These are phyloP conservation scores for Seiridium unicorne DNA, from an alignment of 2,329 filamentous ascomycete species.

Conservation along the genomic window DNA sequence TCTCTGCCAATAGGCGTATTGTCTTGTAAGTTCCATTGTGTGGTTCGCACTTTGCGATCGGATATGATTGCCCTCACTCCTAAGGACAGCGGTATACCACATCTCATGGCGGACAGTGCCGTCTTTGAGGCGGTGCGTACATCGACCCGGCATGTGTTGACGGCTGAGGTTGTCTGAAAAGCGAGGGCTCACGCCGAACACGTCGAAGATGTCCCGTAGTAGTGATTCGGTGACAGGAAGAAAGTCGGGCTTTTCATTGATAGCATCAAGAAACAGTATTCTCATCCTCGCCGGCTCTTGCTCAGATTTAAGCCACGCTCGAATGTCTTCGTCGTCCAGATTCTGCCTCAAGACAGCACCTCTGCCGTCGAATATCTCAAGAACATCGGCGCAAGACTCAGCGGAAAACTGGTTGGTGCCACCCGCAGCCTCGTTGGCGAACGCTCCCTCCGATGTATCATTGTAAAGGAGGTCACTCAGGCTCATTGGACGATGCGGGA, in stretches of 20 bases:
- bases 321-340: neutral
- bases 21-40: neutral
- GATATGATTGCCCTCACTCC: neutral
- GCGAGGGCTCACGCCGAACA: neutral
- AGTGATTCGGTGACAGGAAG: slow-evolving; percentile 3
- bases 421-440: neutral
- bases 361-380: neutral
- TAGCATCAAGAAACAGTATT: slow-evolving; percentile 6
- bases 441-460: slow-evolving; percentile 3
- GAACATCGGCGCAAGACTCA: slow-evolving; percentile 2
- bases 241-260: slow-evolving; percentile 1
- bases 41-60: neutral
- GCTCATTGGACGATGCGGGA: neutral
- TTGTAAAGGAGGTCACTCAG: slow-evolving; percentile 1
- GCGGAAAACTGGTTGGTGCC: slow-evolving; percentile 5
- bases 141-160: slow-evolving; percentile 9
- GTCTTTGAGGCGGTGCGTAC: neutral
- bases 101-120: neutral
- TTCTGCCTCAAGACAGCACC: neutral
- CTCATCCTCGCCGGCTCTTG: neutral
- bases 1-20: slow-evolving; percentile 9
- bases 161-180: slow-evolving; percentile 8
- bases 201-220: neutral
- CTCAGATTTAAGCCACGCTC: neutral
- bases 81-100: slow-evolving; percentile 8